A percentile compares a stretch with the other conserved stretches of the same genome.
Conservation (phyloP, 2,329 filamentous ascomycete genomes). For the Monosporascus cannonballus region DNA sequence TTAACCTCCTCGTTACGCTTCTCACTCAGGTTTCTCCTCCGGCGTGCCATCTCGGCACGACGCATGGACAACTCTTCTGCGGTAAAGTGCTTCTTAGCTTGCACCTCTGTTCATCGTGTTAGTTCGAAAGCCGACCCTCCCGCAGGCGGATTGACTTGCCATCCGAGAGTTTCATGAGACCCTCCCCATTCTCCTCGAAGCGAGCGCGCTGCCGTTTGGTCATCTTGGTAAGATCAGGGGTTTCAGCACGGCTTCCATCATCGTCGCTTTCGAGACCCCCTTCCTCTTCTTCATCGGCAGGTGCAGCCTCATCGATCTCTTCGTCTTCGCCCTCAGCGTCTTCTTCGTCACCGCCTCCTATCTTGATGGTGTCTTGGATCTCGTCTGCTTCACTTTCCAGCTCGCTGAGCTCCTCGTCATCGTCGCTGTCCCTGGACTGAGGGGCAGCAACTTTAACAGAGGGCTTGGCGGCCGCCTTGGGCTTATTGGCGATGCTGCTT, state of each 20-base stretch:
- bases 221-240: slow-evolving; percentile 53
- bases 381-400: slow-evolving; percentile 46
- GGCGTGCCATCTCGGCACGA: slow-evolving; percentile 55
- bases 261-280: slow-evolving; percentile 37
- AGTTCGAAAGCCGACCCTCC: slow-evolving; percentile 3
- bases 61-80: slow-evolving; percentile 58
- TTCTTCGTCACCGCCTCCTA: slow-evolving; percentile 31
- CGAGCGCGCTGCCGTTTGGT: slow-evolving; percentile 55
- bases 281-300: slow-evolving; percentile 31
- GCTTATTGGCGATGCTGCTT: slow-evolving; percentile 19
- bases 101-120: slow-evolving; percentile 43
- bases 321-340: slow-evolving; percentile 37
- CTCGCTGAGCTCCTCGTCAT: slow-evolving; percentile 52
- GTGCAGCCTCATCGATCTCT: slow-evolving; percentile 36
- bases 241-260: slow-evolving; percentile 42
- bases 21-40: slow-evolving; percentile 56
- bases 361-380: slow-evolving; percentile 40
- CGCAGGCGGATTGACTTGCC: slow-evolving; percentile 31
- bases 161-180: slow-evolving; percentile 55
- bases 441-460: slow-evolving; percentile 20
- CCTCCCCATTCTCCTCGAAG: slow-evolving; percentile 49
- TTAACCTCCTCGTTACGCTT: slow-evolving; percentile 61
- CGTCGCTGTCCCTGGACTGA: slow-evolving; percentile 37
- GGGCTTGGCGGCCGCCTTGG: slow-evolving; percentile 25
- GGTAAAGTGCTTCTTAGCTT: slow-evolving; percentile 57